phyloP scores from a whole-genome alignment of 805 yeast genomes.

The Sugiyamaella marilandica region DNA sequence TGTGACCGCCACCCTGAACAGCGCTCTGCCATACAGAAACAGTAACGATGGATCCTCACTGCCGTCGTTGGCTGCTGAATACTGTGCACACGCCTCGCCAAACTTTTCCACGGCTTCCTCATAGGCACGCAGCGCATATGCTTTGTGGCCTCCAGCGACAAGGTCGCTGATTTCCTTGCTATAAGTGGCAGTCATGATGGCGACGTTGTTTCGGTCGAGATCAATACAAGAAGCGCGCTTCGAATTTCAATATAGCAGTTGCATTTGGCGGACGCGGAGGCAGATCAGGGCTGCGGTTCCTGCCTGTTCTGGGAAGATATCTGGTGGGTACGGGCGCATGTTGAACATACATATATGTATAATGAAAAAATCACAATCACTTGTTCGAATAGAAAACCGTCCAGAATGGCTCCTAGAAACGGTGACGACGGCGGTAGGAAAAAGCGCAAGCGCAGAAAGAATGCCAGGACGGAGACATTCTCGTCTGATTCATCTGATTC shows the following conservation, averaged over 20 bases:
- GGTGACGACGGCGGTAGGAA: constrained; percentile 3
- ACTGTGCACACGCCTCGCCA: constrained; percentile 65
- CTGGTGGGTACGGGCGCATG: too few species aligned
- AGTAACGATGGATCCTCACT: constrained; percentile 70
- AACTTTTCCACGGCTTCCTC: constrained; percentile 66
- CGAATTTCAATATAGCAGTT: not conserved
- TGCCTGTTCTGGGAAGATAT: too few species aligned
- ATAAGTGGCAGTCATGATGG: not conserved
- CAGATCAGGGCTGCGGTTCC: not conserved
- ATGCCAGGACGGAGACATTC: constrained; percentile 26
- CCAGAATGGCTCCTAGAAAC: constrained; percentile 11
- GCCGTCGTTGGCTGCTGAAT: constrained; percentile 43
- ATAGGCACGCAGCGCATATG: constrained; percentile 59
- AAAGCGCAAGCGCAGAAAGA: constrained; percentile 23
- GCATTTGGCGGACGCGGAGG: not conserved
- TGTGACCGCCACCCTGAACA: constrained; percentile 71
- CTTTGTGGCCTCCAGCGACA: constrained; percentile 57
- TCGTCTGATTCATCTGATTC: constrained; percentile 21
- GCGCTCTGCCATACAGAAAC: constrained; percentile 70
- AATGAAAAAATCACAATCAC: too few species aligned
- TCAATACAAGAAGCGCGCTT: not conserved
- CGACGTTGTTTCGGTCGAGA: too few species aligned
- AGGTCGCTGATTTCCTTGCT: constrained; percentile 41
- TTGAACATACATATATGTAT: too few species aligned
- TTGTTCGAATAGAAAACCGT: not conserved